phyloP scores from a whole-genome alignment of 75 land plant species.

The Selaginella tamariscina region DNA sequence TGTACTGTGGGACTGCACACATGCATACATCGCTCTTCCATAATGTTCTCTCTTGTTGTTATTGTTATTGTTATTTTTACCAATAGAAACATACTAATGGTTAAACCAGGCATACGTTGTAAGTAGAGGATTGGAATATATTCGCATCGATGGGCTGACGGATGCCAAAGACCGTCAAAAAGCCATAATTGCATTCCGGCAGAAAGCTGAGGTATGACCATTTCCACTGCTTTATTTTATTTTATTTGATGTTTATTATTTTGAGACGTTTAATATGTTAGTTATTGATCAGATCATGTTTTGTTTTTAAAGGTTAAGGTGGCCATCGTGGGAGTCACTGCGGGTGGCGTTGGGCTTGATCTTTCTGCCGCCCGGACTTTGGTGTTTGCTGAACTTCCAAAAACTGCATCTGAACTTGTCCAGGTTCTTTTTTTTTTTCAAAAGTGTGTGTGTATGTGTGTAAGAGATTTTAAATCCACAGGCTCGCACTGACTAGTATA shows the following conservation, averaged over 20 bases:
- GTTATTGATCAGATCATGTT: too few relatives aligned
- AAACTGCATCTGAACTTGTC: conserved; percentile 55
- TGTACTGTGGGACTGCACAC: too few relatives aligned
- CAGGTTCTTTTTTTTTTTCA: conserved; percentile 60
- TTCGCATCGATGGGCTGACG: conserved; percentile 87
- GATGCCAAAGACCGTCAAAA: conserved; percentile 57
- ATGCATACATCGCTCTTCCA: too few relatives aligned
- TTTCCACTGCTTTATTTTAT: too few relatives aligned
- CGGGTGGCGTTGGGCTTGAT: conserved; percentile 83
- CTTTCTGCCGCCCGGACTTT: conserved; percentile 78
- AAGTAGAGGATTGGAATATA: conserved; percentile 53
- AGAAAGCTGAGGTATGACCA: conserved; percentile 43
- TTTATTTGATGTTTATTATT: background rate
- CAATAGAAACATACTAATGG: background rate
- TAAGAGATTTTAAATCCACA: background rate
- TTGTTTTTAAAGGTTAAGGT: conserved; percentile 49
- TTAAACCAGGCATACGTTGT: conserved; percentile 41
- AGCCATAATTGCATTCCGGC: conserved; percentile 48
- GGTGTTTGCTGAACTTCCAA: conserved; percentile 72
- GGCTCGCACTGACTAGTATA: too few relatives aligned
- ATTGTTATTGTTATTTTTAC: too few relatives aligned
- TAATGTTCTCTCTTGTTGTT: too few relatives aligned
- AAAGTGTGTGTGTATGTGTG: too few relatives aligned
- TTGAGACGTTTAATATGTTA: background rate
- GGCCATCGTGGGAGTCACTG: conserved; percentile 76